Percentiles rank a stretch among this genome's conserved stretches.
Conservation (phyloP, 2,329 filamentous ascomycete genomes). For the Lachnellula hyalina region DNA sequence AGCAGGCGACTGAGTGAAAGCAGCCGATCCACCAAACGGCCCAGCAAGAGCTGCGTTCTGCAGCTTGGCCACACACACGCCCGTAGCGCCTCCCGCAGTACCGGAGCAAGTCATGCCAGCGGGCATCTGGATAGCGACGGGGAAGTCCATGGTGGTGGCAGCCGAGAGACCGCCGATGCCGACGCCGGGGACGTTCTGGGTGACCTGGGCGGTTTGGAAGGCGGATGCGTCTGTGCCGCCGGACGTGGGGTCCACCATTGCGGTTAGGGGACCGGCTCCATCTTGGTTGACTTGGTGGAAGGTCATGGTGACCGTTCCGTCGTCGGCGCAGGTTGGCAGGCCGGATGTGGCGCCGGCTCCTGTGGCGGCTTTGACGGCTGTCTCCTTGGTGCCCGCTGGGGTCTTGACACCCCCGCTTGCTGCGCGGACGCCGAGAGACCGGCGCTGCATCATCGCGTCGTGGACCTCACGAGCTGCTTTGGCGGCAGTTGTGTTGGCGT, state of each 20-base stretch:
- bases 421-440: constrained; percentile 28
- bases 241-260: constrained; percentile 56
- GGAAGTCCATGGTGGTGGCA: constrained; percentile 59
- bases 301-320: constrained; percentile 57
- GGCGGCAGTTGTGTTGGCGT: constrained; percentile 36
- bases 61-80: constrained; percentile 61
- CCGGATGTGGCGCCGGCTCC: constrained; percentile 47
- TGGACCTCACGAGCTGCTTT: constrained; percentile 68
- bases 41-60: constrained; percentile 57
- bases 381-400: constrained; percentile 42
- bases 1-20: constrained; percentile 55
- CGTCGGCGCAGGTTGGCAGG: constrained; percentile 55
- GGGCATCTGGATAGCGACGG: constrained; percentile 60
- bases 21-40: constrained; percentile 62
- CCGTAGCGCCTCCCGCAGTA: constrained; percentile 50
- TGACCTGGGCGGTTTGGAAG: constrained; percentile 55
- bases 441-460: constrained; percentile 52
- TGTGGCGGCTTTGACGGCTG: constrained; percentile 47
- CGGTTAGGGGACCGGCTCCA: constrained; percentile 58
- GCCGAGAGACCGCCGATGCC: constrained; percentile 52
- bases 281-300: constrained; percentile 70
- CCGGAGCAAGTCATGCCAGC: constrained; percentile 61
- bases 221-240: constrained; percentile 55
- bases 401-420: constrained; percentile 42
- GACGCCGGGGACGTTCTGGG: constrained; percentile 55